Evolutionary conservation across 75 land plant species (phyloP).

Genomic region (Ceratopteris richardii): DNA sequence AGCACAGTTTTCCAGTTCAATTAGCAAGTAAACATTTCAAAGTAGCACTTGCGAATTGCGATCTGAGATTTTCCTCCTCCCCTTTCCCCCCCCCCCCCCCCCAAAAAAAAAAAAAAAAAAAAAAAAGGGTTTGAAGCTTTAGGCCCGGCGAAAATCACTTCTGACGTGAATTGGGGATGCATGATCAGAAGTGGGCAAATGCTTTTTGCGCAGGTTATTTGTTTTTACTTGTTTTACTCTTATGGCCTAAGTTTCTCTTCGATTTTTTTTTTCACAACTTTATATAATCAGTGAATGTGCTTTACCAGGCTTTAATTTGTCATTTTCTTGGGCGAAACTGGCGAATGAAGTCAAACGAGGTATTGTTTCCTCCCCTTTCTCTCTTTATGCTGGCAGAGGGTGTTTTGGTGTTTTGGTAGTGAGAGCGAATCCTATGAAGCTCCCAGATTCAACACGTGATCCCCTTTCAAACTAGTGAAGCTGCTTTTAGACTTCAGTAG

Average conservation of each 20-base stretch:
- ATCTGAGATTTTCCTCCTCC: not conserved
- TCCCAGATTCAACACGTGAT: not conserved
- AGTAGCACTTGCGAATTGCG: not conserved
- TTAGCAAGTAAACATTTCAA: not conserved
- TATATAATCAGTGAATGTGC: too few species aligned
- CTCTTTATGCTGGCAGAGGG: not conserved
- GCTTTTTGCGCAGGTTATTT: conserved; percentile 88
- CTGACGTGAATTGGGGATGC: conserved; percentile 94
- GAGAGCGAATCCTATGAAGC: not conserved
- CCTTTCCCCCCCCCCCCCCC: not conserved
- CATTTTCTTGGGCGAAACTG: conserved; percentile 75
- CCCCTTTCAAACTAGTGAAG: conserved; percentile 1
- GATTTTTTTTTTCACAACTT: too few species aligned
- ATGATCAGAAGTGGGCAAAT: conserved; percentile 98
- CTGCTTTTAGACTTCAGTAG: not conserved
- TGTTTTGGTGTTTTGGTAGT: not conserved
- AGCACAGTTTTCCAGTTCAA: not conserved
- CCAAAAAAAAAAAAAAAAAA: too few species aligned
- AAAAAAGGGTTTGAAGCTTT: conserved; percentile 89
- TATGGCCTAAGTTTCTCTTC: not conserved
- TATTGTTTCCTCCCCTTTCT: conserved; percentile 7
- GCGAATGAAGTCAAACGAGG: conserved; percentile 52
- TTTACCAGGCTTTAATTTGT: conserved; percentile 63
- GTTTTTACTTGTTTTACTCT: not conserved
- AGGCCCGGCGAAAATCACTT: conserved; percentile 58